A percentile compares a stretch with the other conserved stretches of the same genome.
Conservation (phyloP, 768 basidiomycete genomes). For the Tulasnella calospora region DNA sequence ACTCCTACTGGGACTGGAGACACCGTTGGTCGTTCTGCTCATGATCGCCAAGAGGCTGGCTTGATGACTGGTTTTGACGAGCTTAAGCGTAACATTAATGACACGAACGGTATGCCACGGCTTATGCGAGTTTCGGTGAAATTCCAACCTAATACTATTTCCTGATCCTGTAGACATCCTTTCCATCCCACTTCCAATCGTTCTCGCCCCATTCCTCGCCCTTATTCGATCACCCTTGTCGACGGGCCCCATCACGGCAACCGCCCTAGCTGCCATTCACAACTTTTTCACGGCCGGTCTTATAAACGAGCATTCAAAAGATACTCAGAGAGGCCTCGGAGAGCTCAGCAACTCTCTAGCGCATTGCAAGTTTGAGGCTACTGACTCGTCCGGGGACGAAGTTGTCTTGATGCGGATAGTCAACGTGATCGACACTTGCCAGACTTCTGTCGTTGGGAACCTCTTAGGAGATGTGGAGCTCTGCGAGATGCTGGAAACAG, state of each 20-base stretch:
- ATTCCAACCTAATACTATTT: neutral
- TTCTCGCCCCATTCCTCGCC: slow-evolving; percentile 86
- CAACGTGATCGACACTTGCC: slow-evolving; percentile 77
- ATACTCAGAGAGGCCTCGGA: slow-evolving; percentile 61
- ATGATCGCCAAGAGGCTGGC: slow-evolving; percentile 66
- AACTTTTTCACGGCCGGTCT: slow-evolving; percentile 78
- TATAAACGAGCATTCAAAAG: slow-evolving; percentile 52
- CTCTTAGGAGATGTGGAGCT: slow-evolving; percentile 86
- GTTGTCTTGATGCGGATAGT: slow-evolving; percentile 90
- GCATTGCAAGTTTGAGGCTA: slow-evolving; percentile 96
- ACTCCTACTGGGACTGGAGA: slow-evolving; percentile 35
- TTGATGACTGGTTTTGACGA: slow-evolving; percentile 88
- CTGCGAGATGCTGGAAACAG: slow-evolving; percentile 97
- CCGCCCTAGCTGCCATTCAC: slow-evolving; percentile 81
- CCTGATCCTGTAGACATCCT: slow-evolving; percentile 48
- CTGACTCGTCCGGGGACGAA: slow-evolving; percentile 96
- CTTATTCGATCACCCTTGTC: slow-evolving; percentile 91
- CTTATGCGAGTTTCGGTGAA: neutral
- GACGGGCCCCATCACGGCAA: slow-evolving; percentile 95
- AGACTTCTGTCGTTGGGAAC: slow-evolving; percentile 57
- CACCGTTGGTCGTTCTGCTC: slow-evolving; percentile 48
- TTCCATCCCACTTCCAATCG: slow-evolving; percentile 51
- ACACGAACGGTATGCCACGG: slow-evolving; percentile 55
- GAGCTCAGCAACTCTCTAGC: slow-evolving; percentile 86
- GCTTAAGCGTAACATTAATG: slow-evolving; percentile 67